These are phyloP conservation scores for Lactifluus pinguis DNA, from an alignment of 768 basidiomycete genomes.

Conservation along the genomic window DNA sequence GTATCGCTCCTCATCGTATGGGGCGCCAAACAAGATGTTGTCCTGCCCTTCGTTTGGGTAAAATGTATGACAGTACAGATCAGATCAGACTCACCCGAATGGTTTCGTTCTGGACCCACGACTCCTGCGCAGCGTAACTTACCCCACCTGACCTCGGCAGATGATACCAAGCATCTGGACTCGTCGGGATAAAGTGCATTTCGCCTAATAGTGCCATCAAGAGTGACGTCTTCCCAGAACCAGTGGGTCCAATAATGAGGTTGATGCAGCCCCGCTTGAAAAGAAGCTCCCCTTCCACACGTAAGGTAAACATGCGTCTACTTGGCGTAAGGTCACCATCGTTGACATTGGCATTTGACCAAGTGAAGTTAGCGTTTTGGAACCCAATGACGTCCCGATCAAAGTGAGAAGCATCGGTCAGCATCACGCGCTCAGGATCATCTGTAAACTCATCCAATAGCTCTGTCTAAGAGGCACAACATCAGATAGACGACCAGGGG, in stretches of 20 bases:
- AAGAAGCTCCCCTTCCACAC: conserved; percentile 42
- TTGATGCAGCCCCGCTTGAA: conserved; percentile 49
- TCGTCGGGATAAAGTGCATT: conserved; percentile 51
- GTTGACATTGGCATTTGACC: conserved; percentile 33
- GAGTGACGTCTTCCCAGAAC: conserved; percentile 52
- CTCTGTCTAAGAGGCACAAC: conserved; percentile 22
- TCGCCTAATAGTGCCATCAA: conserved; percentile 61
- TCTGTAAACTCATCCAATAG: conserved; percentile 25
- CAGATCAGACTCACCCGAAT: conserved; percentile 37
- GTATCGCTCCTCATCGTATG: conserved; percentile 38
- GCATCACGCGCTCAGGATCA: conserved; percentile 10
- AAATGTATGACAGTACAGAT: not conserved
- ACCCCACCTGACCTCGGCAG: conserved; percentile 62
- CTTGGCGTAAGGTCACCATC: conserved; percentile 33
- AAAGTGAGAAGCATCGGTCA: conserved; percentile 15
- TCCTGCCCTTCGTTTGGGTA: conserved; percentile 24
- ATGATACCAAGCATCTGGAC: conserved; percentile 53
- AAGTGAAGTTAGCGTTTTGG: conserved; percentile 44
- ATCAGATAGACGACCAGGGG: not conserved
- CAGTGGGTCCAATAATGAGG: conserved; percentile 50
- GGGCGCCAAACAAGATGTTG: conserved; percentile 43
- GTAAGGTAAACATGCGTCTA: conserved; percentile 40
- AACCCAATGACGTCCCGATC: conserved; percentile 37
- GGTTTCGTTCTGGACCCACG: conserved; percentile 79
- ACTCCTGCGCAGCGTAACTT: conserved; percentile 76